Base-by-base conservation (phyloP, 768 basidiomycete species). In the Multifurca ochricompacta region DNA sequence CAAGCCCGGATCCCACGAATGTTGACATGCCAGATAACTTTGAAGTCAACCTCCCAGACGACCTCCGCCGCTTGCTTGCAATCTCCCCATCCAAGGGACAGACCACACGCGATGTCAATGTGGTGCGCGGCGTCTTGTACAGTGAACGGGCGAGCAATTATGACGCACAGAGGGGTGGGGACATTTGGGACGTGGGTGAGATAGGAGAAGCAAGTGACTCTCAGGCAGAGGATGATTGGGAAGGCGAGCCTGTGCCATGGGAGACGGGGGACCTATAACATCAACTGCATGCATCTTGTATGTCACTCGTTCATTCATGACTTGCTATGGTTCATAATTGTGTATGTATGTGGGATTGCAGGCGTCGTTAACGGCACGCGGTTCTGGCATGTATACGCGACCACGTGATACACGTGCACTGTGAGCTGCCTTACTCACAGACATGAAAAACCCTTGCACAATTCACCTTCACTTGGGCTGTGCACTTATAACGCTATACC, bases 221-320 rank as follows among this genome's bases (percentile, higher is more conserved):
- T 7, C 62, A 65, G 35, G 62, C 55, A 31, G 66, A 66, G 31
- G 69, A 70, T 25, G 70, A 71, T 34, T 91, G 88, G 88, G 88
- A 89, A 68, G 81, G 84, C 32, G 87, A 89, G 67, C 83, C 84
- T 34, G 76, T 89, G 32, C 83, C 87, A 56, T 91, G 88, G 88
- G 85, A 85, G 68, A 74, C 80, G 8, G 88, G 81, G 48, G 88
- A 88, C 62, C 62, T 91, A 68, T 89, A 76, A 69, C 53, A 49
- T 30, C 45, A 18, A 51, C 56, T 43, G 19, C 50, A 13, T 27
- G 40, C 28, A 42, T 45, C 34, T 39, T 59, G 60, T 36, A 67
- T 67, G 70, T 69, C 65, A 49, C 62, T 62, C 59, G 62, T 56
- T 59, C 52, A 56, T 65, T n/a, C 32, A 40, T 54, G 41, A 35